Conservation (phyloP, 2,329 filamentous ascomycete species). For the Fusarium mangiferae region DNA sequence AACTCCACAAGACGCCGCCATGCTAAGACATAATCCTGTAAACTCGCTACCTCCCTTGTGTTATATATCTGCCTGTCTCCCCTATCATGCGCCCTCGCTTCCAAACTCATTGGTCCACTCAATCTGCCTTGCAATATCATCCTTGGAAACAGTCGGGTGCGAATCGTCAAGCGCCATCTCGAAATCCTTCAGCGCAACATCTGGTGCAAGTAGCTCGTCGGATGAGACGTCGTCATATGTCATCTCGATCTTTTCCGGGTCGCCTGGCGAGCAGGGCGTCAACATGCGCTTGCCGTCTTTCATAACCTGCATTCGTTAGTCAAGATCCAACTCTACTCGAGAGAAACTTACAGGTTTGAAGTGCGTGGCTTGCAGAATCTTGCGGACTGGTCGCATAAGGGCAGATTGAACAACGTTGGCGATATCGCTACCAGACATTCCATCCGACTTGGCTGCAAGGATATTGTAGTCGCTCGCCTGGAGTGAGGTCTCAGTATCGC, state of each 20-base stretch:
- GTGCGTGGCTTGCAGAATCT: slow-evolving; percentile 97
- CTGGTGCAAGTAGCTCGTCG: slow-evolving; percentile 85
- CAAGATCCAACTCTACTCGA: no score
- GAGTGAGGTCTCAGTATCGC: slow-evolving; percentile 88
- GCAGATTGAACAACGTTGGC: slow-evolving; percentile 95
- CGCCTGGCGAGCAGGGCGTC: slow-evolving; percentile 94
- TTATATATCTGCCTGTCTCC: slow-evolving; percentile 43
- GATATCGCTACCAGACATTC: slow-evolving; percentile 97
- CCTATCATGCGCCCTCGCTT: slow-evolving; percentile 75
- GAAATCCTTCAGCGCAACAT: slow-evolving; percentile 90
- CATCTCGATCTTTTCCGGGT: slow-evolving; percentile 88
- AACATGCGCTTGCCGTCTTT: slow-evolving; percentile 74
- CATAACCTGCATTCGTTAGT: slow-evolving; percentile 66
- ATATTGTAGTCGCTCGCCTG: slow-evolving; percentile 80
- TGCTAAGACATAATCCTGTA: slow-evolving; percentile 41
- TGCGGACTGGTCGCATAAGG: slow-evolving; percentile 95
- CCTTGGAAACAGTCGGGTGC: slow-evolving; percentile 87
- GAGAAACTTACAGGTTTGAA: slow-evolving; percentile 81
- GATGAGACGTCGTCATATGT: slow-evolving; percentile 88
- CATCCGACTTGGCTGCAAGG: slow-evolving; percentile 84
- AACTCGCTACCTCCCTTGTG: slow-evolving; percentile 25
- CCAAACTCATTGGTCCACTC: slow-evolving; percentile 98
- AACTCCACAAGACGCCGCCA: slow-evolving; percentile 41
- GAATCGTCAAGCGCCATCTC: slow-evolving; percentile 89
- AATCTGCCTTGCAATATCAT: slow-evolving; percentile 83